Evolutionary conservation across 2,329 filamentous ascomycete genomes (phyloP).

Genomic region (Penicillium sp.): DNA sequence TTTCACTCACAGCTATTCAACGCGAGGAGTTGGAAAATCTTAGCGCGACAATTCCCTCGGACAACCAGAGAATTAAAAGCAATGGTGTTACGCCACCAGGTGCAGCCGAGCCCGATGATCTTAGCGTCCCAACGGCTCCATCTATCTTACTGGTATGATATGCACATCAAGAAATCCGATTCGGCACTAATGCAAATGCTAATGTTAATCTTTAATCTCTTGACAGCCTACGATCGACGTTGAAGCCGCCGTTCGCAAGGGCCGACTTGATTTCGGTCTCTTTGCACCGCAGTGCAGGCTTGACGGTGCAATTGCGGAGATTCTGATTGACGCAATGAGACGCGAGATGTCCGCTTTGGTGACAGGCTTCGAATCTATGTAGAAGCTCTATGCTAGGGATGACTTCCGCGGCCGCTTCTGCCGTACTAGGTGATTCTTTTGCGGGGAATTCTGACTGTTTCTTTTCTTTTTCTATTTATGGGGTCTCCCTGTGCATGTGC

Average conservation of each 20-base stretch:
- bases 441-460: neutral
- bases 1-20: conserved; percentile 13
- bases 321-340: conserved; percentile 16
- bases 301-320: conserved; percentile 11
- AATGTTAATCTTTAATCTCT: conserved; percentile 10
- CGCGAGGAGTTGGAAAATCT: conserved; percentile 12
- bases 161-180: conserved; percentile 1
- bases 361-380: conserved; percentile 3
- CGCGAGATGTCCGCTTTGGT: conserved; percentile 17
- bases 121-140: conserved; percentile 10
- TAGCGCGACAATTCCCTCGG: neutral
- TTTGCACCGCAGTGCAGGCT: conserved; percentile 20
- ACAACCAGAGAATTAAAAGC: conserved; percentile 11
- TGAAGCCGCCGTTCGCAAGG: conserved; percentile 25
- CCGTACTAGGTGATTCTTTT: neutral
- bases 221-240: conserved; percentile 27
- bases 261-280: conserved; percentile 23
- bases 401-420: neutral
- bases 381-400: conserved; percentile 5
- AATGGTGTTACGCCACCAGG: conserved; percentile 9
- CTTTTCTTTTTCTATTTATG: conserved; percentile 1
- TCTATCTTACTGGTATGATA: conserved; percentile 22
- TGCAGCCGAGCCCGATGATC: conserved; percentile 3
- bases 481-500: neutral
- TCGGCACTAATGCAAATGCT: conserved; percentile 13